phyloP scores from a whole-genome alignment of 768 basidiomycete genomes.

The Phaffia tasmanica region DNA sequence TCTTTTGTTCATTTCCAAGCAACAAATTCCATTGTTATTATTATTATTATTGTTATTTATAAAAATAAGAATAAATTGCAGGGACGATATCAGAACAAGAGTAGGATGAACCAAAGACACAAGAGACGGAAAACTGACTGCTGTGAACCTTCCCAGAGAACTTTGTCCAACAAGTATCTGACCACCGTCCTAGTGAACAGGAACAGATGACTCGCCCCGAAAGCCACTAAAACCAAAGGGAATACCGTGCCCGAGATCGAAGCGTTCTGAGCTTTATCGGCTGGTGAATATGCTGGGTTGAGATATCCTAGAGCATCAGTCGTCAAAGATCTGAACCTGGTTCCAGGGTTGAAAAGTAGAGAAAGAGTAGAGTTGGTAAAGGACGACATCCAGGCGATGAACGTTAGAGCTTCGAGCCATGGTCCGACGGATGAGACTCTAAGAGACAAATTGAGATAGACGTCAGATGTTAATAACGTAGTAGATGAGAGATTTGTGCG shows the following conservation, averaged over 20 bases:
- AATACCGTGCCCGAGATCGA: slow-evolving; percentile 38
- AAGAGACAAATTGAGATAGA: background rate
- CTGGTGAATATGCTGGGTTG: slow-evolving; percentile 6
- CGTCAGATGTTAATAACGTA: too few relatives aligned
- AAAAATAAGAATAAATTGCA: too few relatives aligned
- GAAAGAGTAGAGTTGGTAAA: slow-evolving; percentile 81
- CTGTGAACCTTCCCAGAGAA: slow-evolving; percentile 55
- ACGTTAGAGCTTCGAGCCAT: slow-evolving; percentile 73
- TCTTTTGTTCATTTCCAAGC: too few relatives aligned
- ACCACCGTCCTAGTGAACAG: slow-evolving; percentile 54
- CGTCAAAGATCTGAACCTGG: background rate
- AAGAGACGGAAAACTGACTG: too few relatives aligned
- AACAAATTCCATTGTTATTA: too few relatives aligned
- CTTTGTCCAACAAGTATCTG: slow-evolving; percentile 57
- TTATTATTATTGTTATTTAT: too few relatives aligned
- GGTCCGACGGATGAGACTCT: slow-evolving; percentile 53
- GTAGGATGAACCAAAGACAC: too few relatives aligned
- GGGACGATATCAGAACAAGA: too few relatives aligned
- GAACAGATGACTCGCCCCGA: slow-evolving; percentile 79
- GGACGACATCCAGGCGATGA: slow-evolving; percentile 80
- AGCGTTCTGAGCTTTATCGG: background rate
- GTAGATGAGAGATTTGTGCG: too few relatives aligned
- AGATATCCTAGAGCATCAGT: background rate
- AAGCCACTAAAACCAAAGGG: slow-evolving; percentile 59
- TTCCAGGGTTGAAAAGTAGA: slow-evolving; percentile 63